These are phyloP conservation scores for Isabelozyma heimii DNA, from an alignment of 805 yeast genomes.

Conservation along the genomic window DNA sequence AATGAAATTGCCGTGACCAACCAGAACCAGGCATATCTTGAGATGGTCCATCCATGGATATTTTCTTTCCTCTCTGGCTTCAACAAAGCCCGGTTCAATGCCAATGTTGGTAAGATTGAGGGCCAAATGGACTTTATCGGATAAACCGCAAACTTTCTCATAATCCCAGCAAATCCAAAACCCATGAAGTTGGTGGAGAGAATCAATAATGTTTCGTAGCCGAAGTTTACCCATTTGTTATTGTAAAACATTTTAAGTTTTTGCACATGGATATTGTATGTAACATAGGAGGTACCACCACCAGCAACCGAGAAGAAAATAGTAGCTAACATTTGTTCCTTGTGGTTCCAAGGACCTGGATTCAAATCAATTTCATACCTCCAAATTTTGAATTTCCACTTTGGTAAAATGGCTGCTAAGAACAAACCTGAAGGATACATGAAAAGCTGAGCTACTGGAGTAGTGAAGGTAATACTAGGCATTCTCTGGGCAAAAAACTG, in stretches of 20 bases:
- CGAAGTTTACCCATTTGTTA: conserved; percentile 18
- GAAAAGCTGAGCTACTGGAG: conserved; percentile 45
- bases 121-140: conserved; percentile 57
- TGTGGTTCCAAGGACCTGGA: conserved; percentile 39
- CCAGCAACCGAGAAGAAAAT: conserved; percentile 22
- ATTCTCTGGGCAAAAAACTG: conserved; percentile 54
- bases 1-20: conserved; percentile 21
- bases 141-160: conserved; percentile 41
- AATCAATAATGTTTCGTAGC: conserved; percentile 21
- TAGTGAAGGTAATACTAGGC: conserved; percentile 42
- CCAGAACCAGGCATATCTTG: conserved; percentile 19
- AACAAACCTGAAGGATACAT: conserved; percentile 43
- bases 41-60: conserved; percentile 30
- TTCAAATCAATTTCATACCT: conserved; percentile 3
- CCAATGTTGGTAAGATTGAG: conserved; percentile 24
- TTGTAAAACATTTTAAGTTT: conserved; percentile 26
- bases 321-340: conserved; percentile 67
- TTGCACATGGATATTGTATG: conserved; percentile 16
- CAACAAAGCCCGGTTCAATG: conserved; percentile 24
- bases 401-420: conserved; percentile 33
- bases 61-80: conserved; percentile 21
- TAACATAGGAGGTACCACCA: conserved; percentile 10
- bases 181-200: conserved; percentile 25
- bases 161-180: conserved; percentile 28
- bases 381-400: conserved; percentile 22